Conservation (phyloP, 1,284 basidiomycete species). For the Schizopora paradoxa region DNA sequence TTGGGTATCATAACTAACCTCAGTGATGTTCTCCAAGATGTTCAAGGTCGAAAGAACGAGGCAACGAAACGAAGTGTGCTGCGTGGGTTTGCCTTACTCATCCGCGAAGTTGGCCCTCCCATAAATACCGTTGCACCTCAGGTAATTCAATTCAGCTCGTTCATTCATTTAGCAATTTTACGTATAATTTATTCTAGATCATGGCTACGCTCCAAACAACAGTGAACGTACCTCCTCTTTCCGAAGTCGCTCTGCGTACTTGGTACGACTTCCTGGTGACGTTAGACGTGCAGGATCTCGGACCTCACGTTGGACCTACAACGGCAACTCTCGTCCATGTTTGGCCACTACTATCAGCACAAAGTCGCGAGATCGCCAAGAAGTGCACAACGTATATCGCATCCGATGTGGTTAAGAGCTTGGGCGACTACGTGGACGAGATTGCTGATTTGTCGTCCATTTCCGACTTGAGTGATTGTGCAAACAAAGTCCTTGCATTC, state of each 20-base stretch:
- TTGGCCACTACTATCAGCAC: conserved; percentile 65
- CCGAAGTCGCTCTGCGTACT: conserved; percentile 74
- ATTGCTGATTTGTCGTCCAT: conserved; percentile 74
- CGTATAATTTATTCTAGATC: conserved; percentile 48
- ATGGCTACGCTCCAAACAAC: conserved; percentile 96
- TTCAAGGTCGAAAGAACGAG: conserved; percentile 66
- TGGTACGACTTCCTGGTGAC: conserved; percentile 81
- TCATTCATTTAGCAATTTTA: conserved; percentile 7
- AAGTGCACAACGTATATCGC: conserved; percentile 71
- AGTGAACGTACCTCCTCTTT: conserved; percentile 66
- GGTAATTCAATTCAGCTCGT: conserved; percentile 41
- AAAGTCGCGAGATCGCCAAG: conserved; percentile 51
- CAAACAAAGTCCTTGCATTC: conserved; percentile 42
- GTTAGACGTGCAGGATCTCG: conserved; percentile 68
- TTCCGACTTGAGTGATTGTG: conserved; percentile 54
- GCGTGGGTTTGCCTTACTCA: conserved; percentile 74
- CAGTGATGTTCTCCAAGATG: conserved; percentile 80
- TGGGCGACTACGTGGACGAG: conserved; percentile 62
- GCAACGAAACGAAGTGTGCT: conserved; percentile 70
- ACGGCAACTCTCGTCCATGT: conserved; percentile 79
- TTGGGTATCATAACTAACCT: conserved; percentile 78
- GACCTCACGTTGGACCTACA: conserved; percentile 83
- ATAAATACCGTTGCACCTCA: conserved; percentile 80
- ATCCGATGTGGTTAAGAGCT: conserved; percentile 52
- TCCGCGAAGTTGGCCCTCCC: conserved; percentile 64